A percentile compares a stretch with the other conserved stretches of the same genome.
phyloP scores from a whole-genome alignment of 2,329 filamentous ascomycete species.

The Claviceps maximensis region DNA sequence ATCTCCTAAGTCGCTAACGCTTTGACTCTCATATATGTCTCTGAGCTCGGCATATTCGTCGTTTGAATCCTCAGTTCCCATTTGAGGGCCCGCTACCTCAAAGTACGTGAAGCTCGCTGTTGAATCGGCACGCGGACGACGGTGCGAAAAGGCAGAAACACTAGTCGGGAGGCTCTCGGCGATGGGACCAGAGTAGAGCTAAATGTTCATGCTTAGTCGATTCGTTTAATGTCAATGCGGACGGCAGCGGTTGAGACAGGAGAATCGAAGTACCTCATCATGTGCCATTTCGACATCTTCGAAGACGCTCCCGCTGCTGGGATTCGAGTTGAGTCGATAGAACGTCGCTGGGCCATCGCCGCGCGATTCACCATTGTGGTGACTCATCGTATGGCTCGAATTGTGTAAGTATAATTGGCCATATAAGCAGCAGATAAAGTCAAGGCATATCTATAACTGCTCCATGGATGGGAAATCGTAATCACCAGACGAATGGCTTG shows the following conservation, averaged over 20 bases:
- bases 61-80: conserved; percentile 10
- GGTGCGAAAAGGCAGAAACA: conserved; percentile 80
- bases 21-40: conserved; percentile 17
- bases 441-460: conserved; percentile 1
- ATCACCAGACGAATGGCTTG: background rate
- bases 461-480: background rate
- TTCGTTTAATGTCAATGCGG: background rate
- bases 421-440: background rate
- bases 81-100: conserved; percentile 38
- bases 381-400: background rate
- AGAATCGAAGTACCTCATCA: conserved; percentile 49
- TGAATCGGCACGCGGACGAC: conserved; percentile 68
- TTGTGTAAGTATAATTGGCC: conserved; percentile 4
- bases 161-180: conserved; percentile 94
- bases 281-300: conserved; percentile 98
- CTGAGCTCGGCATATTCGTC: conserved; percentile 18
- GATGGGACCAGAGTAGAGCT: conserved; percentile 81
- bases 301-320: conserved; percentile 68
- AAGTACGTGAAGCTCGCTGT: conserved; percentile 84
- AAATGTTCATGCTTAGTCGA: background rate
- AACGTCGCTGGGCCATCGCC: conserved; percentile 4
- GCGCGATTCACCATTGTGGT: background rate
- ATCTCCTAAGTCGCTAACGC: conserved; percentile 25
- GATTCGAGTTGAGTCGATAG: conserved; percentile 56
- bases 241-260: too few relatives aligned